Evolutionary conservation across 306 rosid genomes (phyloP).

Genomic region (Lathyrus aphaca): DNA sequence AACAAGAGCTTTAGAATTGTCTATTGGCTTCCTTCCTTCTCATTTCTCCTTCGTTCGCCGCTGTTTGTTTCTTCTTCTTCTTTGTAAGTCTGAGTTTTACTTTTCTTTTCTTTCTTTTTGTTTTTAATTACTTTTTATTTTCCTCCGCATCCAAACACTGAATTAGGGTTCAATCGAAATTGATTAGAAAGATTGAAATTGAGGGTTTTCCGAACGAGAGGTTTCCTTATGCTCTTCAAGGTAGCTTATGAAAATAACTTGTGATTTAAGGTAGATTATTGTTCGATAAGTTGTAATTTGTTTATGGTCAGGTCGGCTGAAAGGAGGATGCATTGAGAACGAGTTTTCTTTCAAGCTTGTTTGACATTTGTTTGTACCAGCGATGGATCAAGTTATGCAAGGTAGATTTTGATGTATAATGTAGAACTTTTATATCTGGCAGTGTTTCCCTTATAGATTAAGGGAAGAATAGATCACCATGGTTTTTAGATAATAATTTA

Average conservation of each 20-base stretch:
- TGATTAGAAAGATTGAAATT: constrained; percentile 3
- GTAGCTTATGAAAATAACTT: neutral
- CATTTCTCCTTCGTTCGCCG: constrained; percentile 33
- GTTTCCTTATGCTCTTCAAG: constrained; percentile 1
- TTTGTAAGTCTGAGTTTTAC: constrained; percentile 24
- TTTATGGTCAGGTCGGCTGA: constrained; percentile 1
- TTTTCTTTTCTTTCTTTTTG: neutral
- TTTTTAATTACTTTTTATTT: neutral
- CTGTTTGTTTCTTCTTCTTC: constrained; percentile 36
- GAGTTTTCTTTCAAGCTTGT: constrained; percentile 24
- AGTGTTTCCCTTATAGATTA: constrained; percentile 4
- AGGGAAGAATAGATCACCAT: neutral
- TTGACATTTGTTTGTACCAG: constrained; percentile 10
- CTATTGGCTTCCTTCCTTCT: constrained; percentile 14
- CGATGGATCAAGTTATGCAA: constrained; percentile 2
- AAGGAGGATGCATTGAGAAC: constrained; percentile 9
- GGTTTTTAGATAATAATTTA: constrained; percentile 27
- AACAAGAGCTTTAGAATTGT: constrained; percentile 12
- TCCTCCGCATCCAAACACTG: constrained; percentile 40
- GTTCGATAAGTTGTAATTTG: neutral
- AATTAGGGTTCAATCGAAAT: constrained; percentile 35
- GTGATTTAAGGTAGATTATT: neutral
- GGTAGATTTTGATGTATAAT: constrained; percentile 21
- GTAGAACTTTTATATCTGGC: constrained; percentile 13
- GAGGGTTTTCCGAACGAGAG: neutral